phyloP scores from a whole-genome alignment of 2,329 filamentous ascomycete species.

The Amphichorda felina region DNA sequence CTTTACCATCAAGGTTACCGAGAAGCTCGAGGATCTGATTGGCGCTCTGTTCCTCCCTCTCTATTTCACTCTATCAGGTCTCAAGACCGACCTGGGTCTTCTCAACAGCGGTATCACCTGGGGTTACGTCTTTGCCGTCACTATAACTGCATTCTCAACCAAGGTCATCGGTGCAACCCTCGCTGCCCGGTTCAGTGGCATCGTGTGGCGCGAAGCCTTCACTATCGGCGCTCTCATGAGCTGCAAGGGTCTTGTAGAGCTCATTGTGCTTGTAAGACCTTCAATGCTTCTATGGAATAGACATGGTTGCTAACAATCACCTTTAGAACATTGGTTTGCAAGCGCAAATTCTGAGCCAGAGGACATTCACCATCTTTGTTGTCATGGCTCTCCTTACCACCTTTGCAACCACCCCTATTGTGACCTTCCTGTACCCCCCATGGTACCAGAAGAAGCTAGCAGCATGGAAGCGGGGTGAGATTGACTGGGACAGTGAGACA shows the following conservation, averaged over 20 bases:
- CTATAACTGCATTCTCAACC: constrained; percentile 67
- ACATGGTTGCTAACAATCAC: constrained; percentile 1
- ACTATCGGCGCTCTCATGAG: constrained; percentile 75
- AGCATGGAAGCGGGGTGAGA: constrained; percentile 64
- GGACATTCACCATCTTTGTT: constrained; percentile 88
- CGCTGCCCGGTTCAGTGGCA: constrained; percentile 61
- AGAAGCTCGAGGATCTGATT: constrained; percentile 90
- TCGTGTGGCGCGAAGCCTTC: constrained; percentile 84
- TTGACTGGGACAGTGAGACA: constrained; percentile 60
- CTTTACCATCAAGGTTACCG: constrained; percentile 81
- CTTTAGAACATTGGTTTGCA: constrained; percentile 60
- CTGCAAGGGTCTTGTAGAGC: constrained; percentile 87
- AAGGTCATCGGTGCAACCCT: constrained; percentile 78
- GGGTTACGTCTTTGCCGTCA: constrained; percentile 81
- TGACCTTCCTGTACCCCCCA: constrained; percentile 60
- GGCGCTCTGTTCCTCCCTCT: constrained; percentile 74
- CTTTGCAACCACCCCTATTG: constrained; percentile 70
- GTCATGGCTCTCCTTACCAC: constrained; percentile 88
- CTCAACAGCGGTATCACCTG: constrained; percentile 73
- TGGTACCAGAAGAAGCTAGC: constrained; percentile 41
- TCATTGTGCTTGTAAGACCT: constrained; percentile 73
- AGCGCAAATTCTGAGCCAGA: constrained; percentile 65
- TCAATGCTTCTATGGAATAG: not conserved
- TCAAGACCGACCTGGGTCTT: constrained; percentile 79
- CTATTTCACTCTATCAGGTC: constrained; percentile 85